phyloP scores from a whole-genome alignment of 805 yeast genomes.

The Yarrowia alimentaria region DNA sequence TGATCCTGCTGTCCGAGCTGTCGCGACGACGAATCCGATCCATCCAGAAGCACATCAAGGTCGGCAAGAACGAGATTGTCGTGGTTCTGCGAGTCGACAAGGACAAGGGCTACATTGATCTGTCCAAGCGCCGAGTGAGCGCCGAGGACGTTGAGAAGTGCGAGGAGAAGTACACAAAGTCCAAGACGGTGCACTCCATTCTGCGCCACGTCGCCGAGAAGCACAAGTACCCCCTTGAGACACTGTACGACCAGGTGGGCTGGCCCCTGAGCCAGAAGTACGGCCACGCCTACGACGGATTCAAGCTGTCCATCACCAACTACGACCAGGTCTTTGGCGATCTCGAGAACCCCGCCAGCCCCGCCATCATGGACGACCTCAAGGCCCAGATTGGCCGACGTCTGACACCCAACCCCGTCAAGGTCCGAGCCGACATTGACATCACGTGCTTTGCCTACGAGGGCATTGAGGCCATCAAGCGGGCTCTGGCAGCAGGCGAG shows the following conservation, averaged over 20 bases:
- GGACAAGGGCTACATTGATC: constrained; percentile 97
- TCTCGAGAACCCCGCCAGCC: constrained; percentile 61
- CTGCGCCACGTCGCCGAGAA: constrained; percentile 98
- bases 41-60: constrained; percentile 94
- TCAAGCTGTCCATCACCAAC: constrained; percentile 92
- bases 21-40: constrained; percentile 99
- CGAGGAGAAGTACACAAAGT: constrained; percentile 95
- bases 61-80: constrained; percentile 97
- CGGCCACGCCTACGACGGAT: constrained; percentile 97
- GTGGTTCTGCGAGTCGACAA: constrained; percentile 97
- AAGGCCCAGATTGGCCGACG: constrained; percentile 85
- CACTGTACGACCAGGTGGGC: constrained; percentile 81
- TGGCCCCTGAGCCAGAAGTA: constrained; percentile 96
- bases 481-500: constrained; percentile 85
- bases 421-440: constrained; percentile 97
- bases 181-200: constrained; percentile 97
- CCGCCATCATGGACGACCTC: constrained; percentile 77
- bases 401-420: constrained; percentile 96
- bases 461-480: constrained; percentile 95
- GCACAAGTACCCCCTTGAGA: constrained; percentile 82
- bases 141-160: constrained; percentile 95
- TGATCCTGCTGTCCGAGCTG: constrained; percentile 92
- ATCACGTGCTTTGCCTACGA: constrained; percentile 96
- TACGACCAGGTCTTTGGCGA: constrained; percentile 79
- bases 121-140: constrained; percentile 96